Evolutionary conservation across 1,284 basidiomycete species (phyloP).

Genomic region (Boletellus deceptivus): DNA sequence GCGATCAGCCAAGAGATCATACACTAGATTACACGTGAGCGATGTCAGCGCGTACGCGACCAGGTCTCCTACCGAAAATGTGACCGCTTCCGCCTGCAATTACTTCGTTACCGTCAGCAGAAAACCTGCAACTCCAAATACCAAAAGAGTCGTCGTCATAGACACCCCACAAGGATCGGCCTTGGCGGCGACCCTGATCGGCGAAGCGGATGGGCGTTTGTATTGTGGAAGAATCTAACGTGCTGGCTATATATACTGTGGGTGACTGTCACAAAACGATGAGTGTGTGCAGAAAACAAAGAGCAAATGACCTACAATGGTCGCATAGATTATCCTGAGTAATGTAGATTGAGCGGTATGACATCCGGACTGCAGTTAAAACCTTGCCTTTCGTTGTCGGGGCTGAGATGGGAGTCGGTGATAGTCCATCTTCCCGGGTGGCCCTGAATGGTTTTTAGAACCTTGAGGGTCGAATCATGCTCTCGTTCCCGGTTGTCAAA

Average conservation of each 20-base stretch:
- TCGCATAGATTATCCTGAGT: slow-evolving; percentile 86
- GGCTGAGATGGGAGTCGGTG: slow-evolving; percentile 91
- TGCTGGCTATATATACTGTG: slow-evolving; percentile 84
- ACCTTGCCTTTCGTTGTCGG: slow-evolving; percentile 81
- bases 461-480: slow-evolving; percentile 68
- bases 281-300: slow-evolving; percentile 1
- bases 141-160: slow-evolving; percentile 58
- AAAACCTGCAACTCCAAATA: slow-evolving; percentile 94
- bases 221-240: slow-evolving; percentile 64
- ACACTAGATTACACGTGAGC: slow-evolving; percentile 53
- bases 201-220: slow-evolving; percentile 77
- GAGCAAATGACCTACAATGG: slow-evolving; percentile 54
- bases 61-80: slow-evolving; percentile 61
- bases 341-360: slow-evolving; percentile 12
- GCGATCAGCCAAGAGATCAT: slow-evolving; percentile 81
- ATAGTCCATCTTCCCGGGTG: slow-evolving; percentile 84
- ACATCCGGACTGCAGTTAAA: slow-evolving; percentile 52
- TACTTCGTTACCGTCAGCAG: slow-evolving; percentile 93
- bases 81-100: slow-evolving; percentile 73
- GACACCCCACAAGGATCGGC: slow-evolving; percentile 33
- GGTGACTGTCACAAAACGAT: slow-evolving; percentile 45
- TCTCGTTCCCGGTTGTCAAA: slow-evolving; percentile 33
- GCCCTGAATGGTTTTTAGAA: slow-evolving; percentile 79
- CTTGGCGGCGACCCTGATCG: slow-evolving; percentile 40
- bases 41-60: not conserved